Conservation (phyloP, 768 basidiomycete genomes). For the Omphalotus guepiniiformis region DNA sequence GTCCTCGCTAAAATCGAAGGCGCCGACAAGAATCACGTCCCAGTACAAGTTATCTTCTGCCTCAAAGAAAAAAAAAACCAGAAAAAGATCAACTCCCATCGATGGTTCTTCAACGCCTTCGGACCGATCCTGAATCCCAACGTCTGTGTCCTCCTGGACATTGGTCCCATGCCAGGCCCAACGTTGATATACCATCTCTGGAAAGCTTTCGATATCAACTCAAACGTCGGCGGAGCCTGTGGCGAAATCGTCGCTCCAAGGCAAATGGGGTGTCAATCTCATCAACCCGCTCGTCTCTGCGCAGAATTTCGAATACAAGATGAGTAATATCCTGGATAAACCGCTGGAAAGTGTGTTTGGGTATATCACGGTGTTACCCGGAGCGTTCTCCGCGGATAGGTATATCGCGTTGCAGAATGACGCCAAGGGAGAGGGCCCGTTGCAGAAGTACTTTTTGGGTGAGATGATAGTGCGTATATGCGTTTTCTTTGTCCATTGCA, state of each 20-base stretch:
- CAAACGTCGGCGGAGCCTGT: slow-evolving; percentile 88
- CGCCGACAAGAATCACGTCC: slow-evolving; percentile 74
- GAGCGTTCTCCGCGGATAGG: slow-evolving; percentile 88
- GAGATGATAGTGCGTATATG: slow-evolving; percentile 72
- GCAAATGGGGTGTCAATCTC: slow-evolving; percentile 72
- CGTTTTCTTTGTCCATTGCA: slow-evolving; percentile 2
- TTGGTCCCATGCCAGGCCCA: slow-evolving; percentile 69
- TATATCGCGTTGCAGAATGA: slow-evolving; percentile 94
- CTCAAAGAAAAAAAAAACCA: slow-evolving; percentile 91
- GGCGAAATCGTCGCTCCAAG: slow-evolving; percentile 94
- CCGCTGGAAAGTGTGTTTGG: slow-evolving; percentile 88
- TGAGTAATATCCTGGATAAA: slow-evolving; percentile 91
- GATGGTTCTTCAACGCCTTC: slow-evolving; percentile 95
- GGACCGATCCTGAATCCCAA: slow-evolving; percentile 81
- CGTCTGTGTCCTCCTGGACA: slow-evolving; percentile 89
- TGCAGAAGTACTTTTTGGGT: slow-evolving; percentile 96
- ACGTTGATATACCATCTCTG: slow-evolving; percentile 73
- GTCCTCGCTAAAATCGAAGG: slow-evolving; percentile 80
- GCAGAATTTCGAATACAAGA: slow-evolving; percentile 95
- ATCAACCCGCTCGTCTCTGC: slow-evolving; percentile 86
- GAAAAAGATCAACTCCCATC: slow-evolving; percentile 94
- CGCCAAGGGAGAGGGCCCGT: slow-evolving; percentile 71
- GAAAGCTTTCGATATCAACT: slow-evolving; percentile 90
- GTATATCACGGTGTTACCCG: slow-evolving; percentile 91
- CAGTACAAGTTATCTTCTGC: slow-evolving; percentile 91